Evolutionary conservation across 129 eudicot genomes (phyloP).

Genomic region (Heracleum sosnowskyi): DNA sequence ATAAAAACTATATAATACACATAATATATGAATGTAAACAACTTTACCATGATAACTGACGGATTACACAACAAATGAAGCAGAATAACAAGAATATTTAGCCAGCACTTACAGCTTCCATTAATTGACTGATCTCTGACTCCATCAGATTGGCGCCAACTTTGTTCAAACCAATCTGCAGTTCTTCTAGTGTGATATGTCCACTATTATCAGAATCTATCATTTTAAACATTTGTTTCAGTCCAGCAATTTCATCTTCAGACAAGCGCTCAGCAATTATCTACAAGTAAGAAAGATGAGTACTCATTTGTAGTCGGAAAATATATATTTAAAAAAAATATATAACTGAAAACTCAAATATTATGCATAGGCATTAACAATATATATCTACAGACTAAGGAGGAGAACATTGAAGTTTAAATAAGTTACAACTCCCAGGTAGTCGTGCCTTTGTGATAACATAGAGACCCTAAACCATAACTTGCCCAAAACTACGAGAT

Average conservation of each 20-base stretch:
- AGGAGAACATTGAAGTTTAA: not conserved
- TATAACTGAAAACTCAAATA: not conserved
- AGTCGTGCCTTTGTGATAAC: not conserved
- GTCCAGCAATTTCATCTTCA: conserved; percentile 90
- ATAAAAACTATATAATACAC: not conserved
- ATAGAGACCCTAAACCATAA: not conserved
- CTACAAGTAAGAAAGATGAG: conserved; percentile 25
- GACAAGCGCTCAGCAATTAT: conserved; percentile 79
- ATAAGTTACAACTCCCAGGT: not conserved
- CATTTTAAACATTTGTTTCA: conserved; percentile 81
- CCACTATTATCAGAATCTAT: conserved; percentile 73
- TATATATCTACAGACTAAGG: not conserved
- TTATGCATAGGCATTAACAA: not conserved
- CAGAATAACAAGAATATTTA: not conserved
- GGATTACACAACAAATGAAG: not conserved
- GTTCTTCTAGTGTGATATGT: conserved; percentile 69
- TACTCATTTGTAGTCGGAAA: not conserved
- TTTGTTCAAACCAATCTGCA: conserved; percentile 53
- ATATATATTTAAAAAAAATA: not conserved
- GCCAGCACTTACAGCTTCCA: conserved; percentile 59
- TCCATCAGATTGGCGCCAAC: conserved; percentile 68
- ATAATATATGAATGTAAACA: not conserved
- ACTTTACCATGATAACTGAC: not conserved
- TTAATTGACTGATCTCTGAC: conserved; percentile 45
- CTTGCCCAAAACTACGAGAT: not conserved